Conservation (phyloP, 164 flowering plant genomes). For the Amborella trichopoda region DNA sequence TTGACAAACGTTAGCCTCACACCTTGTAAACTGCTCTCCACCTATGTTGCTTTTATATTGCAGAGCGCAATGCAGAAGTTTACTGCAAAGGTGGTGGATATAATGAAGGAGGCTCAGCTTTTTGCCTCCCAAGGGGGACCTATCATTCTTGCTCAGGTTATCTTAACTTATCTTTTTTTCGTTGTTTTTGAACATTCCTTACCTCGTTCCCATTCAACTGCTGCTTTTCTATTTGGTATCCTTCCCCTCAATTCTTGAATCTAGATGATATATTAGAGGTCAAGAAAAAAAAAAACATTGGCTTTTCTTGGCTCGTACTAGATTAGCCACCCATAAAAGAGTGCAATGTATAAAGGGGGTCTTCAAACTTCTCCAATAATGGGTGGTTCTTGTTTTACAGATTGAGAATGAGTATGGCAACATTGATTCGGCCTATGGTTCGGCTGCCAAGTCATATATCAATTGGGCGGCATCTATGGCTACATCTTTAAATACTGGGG, state of each 20-base stretch:
- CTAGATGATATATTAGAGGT: not conserved
- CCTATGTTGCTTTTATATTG: conserved; percentile 1
- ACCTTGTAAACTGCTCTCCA: not conserved
- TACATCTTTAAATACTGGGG: conserved; percentile 73
- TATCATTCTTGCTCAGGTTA: conserved; percentile 94
- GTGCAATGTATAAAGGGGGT: not conserved
- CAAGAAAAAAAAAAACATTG: not conserved
- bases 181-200: not conserved
- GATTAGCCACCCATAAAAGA: not conserved
- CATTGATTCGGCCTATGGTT: conserved; percentile 48
- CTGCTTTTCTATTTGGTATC: not conserved
- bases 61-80: conserved; percentile 92
- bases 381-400: conserved; percentile 27
- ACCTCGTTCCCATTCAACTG: not conserved
- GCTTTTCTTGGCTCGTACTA: not conserved
- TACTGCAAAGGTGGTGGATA: conserved; percentile 70
- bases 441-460: conserved; percentile 61
- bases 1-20: not conserved
- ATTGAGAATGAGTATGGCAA: conserved; percentile 97
- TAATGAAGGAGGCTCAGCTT: conserved; percentile 88
- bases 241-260: not conserved
- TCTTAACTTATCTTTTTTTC: not conserved
- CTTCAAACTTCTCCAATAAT: no score
- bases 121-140: conserved; percentile 99
- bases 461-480: conserved; percentile 95